These are phyloP conservation scores for Sarocladium brachiariae DNA, from an alignment of 2,329 filamentous ascomycete genomes.

Conservation along the genomic window DNA sequence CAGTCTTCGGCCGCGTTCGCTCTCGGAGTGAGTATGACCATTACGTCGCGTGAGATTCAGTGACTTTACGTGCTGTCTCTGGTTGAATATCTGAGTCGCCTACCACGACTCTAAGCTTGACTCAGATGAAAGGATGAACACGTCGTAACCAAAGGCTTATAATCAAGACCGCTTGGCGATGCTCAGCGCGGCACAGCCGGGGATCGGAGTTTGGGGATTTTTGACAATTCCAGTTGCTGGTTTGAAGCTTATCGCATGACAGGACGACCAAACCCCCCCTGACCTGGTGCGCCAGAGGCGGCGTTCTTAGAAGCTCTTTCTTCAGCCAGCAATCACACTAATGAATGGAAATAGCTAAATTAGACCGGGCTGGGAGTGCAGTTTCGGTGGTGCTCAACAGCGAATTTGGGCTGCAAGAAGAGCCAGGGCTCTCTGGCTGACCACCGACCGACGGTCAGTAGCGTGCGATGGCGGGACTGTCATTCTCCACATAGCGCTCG, in stretches of 20 bases:
- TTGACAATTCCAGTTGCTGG: neutral
- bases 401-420: neutral
- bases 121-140: neutral
- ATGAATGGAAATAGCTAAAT: neutral
- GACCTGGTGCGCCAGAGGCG: neutral
- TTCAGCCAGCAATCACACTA: neutral
- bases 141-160: neutral
- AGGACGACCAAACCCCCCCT: neutral
- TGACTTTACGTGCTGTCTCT: neutral
- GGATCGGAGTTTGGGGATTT: neutral
- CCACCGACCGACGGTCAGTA: neutral
- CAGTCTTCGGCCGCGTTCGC: neutral
- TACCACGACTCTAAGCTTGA: neutral
- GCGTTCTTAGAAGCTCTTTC: neutral
- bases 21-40: neutral
- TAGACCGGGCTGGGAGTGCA: neutral
- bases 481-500: neutral
- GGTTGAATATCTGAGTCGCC: neutral
- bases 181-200: neutral
- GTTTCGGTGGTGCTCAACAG: neutral
- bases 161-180: neutral
- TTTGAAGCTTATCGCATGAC: slow-evolving; percentile 3
- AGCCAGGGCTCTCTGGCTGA: neutral
- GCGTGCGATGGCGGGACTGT: slow-evolving; percentile 4
- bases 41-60: neutral